Evolutionary conservation across 2,329 filamentous ascomycete genomes (phyloP), one percentile per base, ranked within the genome.

Genomic region (Aspergillus terreus): DNA sequence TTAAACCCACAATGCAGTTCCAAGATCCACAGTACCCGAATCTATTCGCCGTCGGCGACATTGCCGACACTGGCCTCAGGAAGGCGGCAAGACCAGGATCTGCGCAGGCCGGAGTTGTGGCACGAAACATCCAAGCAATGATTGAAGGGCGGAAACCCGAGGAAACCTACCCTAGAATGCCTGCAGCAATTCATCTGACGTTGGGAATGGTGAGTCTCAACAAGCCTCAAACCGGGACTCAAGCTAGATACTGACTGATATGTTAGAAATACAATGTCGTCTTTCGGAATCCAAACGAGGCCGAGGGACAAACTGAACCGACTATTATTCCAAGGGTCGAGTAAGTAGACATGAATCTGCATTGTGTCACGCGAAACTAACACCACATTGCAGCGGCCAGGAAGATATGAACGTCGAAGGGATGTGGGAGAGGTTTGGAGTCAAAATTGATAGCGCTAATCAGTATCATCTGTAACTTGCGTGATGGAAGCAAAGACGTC

Each of bases 321-420:
- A 63, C 58, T 25, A 56, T 70, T 17, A 66, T 63, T 5, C 53
- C 63, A 43, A 67, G 63, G 44, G 46, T 62, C 35, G 67, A 71
- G 69, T 71, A 59, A 63, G 67, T 59, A 25, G 7, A 14, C 33
- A 4, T n/a, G 4, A 9, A 21, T 6, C 19, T 19, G 5, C 19
- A 4, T 15, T 17, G 23, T 23, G 4, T 38, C n/a, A 19, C 35
- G 19, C 36, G 23, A 47, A 33, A 25, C 60, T 64, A 53, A 66
- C 46, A 21, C 2, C 7, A 1, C 10, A 9, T 6, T 25, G 2
- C 15, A 72, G 69, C 55, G 69, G 68, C 6, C 62, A 53, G 50
- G 69, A 68, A 45, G 69, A 72, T 50, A 69, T 72, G 65, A 66
- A 65, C 19, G 68, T 71, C 5, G 69, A 71, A 49, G 60, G 54